Conservation (phyloP, 306 rosid genomes). For the Malus sylvestris region DNA sequence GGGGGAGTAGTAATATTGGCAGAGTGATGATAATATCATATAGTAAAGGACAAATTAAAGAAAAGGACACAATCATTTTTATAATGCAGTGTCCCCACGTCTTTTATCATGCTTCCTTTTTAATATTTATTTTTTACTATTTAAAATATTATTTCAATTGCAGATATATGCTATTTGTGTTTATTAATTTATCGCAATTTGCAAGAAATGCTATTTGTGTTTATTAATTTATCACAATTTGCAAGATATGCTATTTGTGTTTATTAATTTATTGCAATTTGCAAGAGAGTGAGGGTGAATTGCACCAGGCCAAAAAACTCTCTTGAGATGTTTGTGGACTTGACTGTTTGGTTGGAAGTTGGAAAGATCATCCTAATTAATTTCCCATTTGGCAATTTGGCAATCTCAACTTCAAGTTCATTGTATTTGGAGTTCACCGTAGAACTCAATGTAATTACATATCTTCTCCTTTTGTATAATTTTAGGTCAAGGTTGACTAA, state of each 20-base stretch:
- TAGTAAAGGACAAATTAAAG: constrained; percentile 58
- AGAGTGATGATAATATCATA: constrained; percentile 29
- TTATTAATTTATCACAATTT: constrained; percentile 27
- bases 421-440: not conserved
- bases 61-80: constrained; percentile 45
- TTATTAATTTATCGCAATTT: constrained; percentile 27
- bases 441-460: not conserved
- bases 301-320: constrained; percentile 29
- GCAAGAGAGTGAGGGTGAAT: not conserved
- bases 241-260: not conserved
- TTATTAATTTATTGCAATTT: constrained; percentile 27
- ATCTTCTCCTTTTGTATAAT: no score
- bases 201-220: not conserved
- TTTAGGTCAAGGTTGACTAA: no score
- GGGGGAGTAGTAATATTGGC: constrained; percentile 20
- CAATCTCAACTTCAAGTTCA: not conserved
- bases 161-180: not conserved
- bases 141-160: not conserved
- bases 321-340: constrained; percentile 34
- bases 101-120: constrained; percentile 27
- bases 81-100: constrained; percentile 48
- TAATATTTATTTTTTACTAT: not conserved
- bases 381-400: not conserved
- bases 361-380: not conserved
- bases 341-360: constrained; percentile 1